Conservation (phyloP, 768 basidiomycete genomes). For the Lepiota venenata region DNA sequence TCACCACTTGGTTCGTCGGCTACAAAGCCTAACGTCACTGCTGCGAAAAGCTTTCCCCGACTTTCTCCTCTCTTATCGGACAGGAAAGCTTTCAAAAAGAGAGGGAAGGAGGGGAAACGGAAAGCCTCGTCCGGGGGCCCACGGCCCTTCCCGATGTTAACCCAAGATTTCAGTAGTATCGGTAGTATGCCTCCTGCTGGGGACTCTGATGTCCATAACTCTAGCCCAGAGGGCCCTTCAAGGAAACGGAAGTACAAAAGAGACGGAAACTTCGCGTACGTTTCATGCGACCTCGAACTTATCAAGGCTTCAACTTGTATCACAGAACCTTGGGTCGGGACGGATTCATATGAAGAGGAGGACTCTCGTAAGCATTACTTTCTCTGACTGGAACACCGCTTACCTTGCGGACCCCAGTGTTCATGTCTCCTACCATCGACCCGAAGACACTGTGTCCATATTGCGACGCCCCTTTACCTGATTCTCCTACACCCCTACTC, state of each 20-base stretch:
- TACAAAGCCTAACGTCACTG: not conserved
- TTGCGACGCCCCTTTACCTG: constrained; percentile 70
- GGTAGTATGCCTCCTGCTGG: not conserved
- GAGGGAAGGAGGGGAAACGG: not conserved
- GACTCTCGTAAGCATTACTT: constrained; percentile 36
- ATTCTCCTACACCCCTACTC: constrained; percentile 56
- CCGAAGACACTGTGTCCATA: constrained; percentile 76
- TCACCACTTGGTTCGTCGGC: constrained; percentile 1
- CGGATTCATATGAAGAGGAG: constrained; percentile 26
- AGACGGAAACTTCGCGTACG: not conserved
- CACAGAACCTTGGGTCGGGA: constrained; percentile 1
- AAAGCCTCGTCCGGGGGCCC: constrained; percentile 12
- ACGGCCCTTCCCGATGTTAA: constrained; percentile 10
- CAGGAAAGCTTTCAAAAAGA: not conserved
- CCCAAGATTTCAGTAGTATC: constrained; percentile 2
- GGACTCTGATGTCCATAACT: not conserved
- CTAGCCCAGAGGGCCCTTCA: not conserved
- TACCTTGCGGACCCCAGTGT: constrained; percentile 33
- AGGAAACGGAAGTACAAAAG: constrained; percentile 5
- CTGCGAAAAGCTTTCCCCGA: constrained; percentile 6
- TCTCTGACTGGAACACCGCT: not conserved
- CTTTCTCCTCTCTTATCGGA: constrained; percentile 7
- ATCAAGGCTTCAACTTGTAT: not conserved
- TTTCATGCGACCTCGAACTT: not conserved
- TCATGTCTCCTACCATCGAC: constrained; percentile 49